Evolutionary conservation across 2,329 filamentous ascomycete genomes (phyloP).

Genomic region (Fusarium sp.): DNA sequence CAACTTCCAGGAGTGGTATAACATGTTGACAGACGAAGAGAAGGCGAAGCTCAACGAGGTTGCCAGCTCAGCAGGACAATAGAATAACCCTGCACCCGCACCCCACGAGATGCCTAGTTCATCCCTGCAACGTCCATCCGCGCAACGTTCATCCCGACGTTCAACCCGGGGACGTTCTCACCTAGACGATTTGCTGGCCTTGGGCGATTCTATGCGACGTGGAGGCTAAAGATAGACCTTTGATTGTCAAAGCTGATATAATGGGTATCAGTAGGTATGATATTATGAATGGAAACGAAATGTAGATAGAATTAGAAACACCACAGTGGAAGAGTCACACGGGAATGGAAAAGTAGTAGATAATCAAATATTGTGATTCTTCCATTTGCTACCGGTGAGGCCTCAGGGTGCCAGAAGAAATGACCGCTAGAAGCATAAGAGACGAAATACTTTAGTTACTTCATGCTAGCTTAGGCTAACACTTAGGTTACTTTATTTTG

Average conservation of each 20-base stretch:
- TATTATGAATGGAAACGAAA: slow-evolving; percentile 39
- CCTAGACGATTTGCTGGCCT: neutral
- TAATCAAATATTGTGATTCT: slow-evolving; percentile 21
- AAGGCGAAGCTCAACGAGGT: slow-evolving; percentile 67
- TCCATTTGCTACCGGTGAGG: neutral
- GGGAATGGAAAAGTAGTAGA: neutral
- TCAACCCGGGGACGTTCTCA: neutral
- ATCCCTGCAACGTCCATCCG: slow-evolving; percentile 10
- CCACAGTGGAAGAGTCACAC: neutral
- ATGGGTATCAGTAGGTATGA: slow-evolving; percentile 8
- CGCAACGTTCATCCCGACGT: slow-evolving; percentile 4
- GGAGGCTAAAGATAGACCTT: slow-evolving; percentile 22
- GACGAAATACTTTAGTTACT: too few relatives aligned
- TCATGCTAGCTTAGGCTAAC: too few relatives aligned
- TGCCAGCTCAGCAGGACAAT: slow-evolving; percentile 52
- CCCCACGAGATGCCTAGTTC: slow-evolving; percentile 6
- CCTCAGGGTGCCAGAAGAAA: too few relatives aligned
- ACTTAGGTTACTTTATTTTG: too few relatives aligned
- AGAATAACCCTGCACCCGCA: slow-evolving; percentile 27
- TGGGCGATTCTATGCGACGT: neutral
- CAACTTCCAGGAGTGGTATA: slow-evolving; percentile 68
- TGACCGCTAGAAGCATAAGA: too few relatives aligned
- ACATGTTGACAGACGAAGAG: slow-evolving; percentile 65
- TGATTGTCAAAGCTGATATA: neutral
- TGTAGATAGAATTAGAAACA: slow-evolving; percentile 40